Conservation (phyloP, 2,329 filamentous ascomycete genomes). For the Ambrosiella cleistominuta region DNA sequence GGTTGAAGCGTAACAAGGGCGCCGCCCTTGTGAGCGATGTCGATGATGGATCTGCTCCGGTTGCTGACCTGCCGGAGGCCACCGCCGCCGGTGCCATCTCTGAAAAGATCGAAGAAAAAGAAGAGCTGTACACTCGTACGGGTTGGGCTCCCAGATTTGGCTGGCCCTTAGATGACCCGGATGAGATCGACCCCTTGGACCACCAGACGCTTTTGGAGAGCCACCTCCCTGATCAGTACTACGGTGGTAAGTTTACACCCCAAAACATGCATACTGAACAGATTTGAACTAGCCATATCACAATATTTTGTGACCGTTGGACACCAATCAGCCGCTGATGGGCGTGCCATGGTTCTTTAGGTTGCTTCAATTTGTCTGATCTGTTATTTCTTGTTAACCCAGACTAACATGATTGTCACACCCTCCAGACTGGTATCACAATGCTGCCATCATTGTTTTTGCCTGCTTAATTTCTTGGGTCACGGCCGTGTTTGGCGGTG, state of each 20-base stretch:
- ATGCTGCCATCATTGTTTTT: slow-evolving; percentile 83
- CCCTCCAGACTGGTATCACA: slow-evolving; percentile 82
- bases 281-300: background rate
- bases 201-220: slow-evolving; percentile 77
- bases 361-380: background rate
- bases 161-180: slow-evolving; percentile 40
- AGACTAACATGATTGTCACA: slow-evolving; percentile 9
- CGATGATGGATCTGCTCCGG: slow-evolving; percentile 42
- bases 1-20: slow-evolving; percentile 46
- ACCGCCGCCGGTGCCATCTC: slow-evolving; percentile 51
- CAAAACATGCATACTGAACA: background rate
- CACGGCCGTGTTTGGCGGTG: slow-evolving; percentile 73
- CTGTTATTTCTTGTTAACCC: background rate
- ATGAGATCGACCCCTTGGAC: slow-evolving; percentile 57
- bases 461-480: slow-evolving; percentile 84
- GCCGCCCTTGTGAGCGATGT: slow-evolving; percentile 63
- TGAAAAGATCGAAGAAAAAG: slow-evolving; percentile 35
- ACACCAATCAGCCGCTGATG: background rate
- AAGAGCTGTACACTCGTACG: slow-evolving; percentile 31
- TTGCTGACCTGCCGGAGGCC: slow-evolving; percentile 62
- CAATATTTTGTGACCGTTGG: background rate
- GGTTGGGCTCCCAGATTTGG: slow-evolving; percentile 86
- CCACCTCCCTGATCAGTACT: slow-evolving; percentile 74
- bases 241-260: slow-evolving; percentile 44
- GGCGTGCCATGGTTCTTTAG: background rate